These are phyloP conservation scores for Phaffomyces thermotolerans DNA, from an alignment of 805 yeast species.

Conservation along the genomic window DNA sequence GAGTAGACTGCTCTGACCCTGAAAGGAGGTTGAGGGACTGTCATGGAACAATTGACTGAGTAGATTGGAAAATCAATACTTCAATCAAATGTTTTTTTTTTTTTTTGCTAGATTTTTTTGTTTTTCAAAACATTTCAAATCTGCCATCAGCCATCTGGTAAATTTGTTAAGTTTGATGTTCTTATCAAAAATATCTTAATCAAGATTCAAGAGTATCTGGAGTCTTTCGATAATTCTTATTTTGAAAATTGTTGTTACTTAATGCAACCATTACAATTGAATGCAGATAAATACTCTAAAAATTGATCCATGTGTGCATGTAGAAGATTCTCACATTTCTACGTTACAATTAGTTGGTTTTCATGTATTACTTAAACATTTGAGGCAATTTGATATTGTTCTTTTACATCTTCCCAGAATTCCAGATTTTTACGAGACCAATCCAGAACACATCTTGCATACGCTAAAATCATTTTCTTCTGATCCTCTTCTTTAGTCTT, in stretches of 20 bases:
- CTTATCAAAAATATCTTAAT: no score
- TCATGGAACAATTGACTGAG: conserved; percentile 6
- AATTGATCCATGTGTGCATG: no score
- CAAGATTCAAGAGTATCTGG: no score
- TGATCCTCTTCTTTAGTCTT: conserved; percentile 43
- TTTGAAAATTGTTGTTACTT: no score
- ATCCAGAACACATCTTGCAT: conserved; percentile 47
- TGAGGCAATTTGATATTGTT: not conserved
- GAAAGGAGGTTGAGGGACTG: conserved; percentile 49
- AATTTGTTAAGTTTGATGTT: no score
- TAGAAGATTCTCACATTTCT: no score
- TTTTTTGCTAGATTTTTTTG: no score
- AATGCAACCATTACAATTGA: no score
- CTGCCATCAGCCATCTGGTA: no score
- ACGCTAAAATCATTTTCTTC: conserved; percentile 43
- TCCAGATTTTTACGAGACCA: conserved; percentile 67
- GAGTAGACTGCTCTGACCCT: conserved; percentile 77
- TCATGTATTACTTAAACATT: not conserved
- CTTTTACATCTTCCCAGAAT: conserved; percentile 56
- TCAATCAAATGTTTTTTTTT: not conserved
- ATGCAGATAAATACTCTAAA: not conserved
- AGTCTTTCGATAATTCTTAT: no score
- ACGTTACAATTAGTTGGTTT: not conserved
- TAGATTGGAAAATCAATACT: no score
- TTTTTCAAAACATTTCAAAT: no score